These are phyloP conservation scores for Dryadomyces quercus-mongolicae DNA, from an alignment of 2,329 filamentous ascomycete genomes.

Conservation along the genomic window DNA sequence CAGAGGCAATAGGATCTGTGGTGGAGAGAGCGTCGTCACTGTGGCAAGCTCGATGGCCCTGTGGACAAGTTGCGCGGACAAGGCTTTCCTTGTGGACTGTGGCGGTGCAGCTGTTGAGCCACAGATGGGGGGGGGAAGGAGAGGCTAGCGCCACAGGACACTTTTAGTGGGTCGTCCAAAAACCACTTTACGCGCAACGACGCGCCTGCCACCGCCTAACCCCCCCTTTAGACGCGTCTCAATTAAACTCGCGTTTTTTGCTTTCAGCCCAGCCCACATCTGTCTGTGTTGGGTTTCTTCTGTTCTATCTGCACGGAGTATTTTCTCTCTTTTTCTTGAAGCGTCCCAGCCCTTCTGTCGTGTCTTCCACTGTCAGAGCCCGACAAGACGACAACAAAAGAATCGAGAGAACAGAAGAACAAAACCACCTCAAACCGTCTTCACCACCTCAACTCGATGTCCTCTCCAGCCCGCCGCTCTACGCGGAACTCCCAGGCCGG, in stretches of 20 bases:
- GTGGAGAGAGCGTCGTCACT: background rate
- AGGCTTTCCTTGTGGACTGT: background rate
- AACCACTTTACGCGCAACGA: conserved; percentile 30
- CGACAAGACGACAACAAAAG: too few species aligned
- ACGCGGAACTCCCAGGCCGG: conserved; percentile 42
- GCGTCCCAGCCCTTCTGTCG: too few species aligned
- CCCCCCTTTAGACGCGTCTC: conserved; percentile 13
- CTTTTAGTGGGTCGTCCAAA: background rate
- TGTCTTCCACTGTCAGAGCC: too few species aligned
- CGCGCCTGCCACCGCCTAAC: conserved; percentile 10
- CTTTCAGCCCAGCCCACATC: background rate
- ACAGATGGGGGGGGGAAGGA: background rate
- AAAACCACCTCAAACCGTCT: too few species aligned
- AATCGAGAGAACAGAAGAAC: too few species aligned
- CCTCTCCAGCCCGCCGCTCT: conserved; percentile 42
- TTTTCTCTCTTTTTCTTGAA: too few species aligned
- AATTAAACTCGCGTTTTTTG: conserved; percentile 12
- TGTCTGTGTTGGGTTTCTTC: background rate
- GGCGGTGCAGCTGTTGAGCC: conserved; percentile 1
- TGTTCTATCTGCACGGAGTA: too few species aligned
- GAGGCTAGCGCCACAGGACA: background rate
- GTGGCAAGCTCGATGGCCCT: background rate
- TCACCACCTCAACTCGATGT: conserved; percentile 31
- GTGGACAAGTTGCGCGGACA: background rate
- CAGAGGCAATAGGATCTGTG: background rate